A percentile compares a stretch with the other conserved stretches of the same genome.
Conservation (phyloP, 1,139 yeast genomes). For the Geotrichum bryndzae region DNA sequence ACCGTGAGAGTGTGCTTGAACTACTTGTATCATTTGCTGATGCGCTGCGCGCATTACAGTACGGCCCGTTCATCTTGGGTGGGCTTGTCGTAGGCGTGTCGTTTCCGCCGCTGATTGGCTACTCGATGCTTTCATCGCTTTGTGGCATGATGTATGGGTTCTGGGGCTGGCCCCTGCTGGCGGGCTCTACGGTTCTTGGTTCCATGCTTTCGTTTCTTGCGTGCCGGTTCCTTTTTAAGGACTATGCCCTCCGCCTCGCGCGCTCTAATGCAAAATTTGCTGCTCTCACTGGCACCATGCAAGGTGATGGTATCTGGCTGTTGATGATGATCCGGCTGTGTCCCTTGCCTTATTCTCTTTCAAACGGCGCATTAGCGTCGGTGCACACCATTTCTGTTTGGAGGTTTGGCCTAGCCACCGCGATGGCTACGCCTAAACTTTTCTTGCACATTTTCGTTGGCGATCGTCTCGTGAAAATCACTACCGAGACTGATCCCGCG, state of each 20-base stretch:
- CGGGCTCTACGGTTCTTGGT: conserved; percentile 65
- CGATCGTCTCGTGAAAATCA: conserved; percentile 63
- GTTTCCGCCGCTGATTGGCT: conserved; percentile 89
- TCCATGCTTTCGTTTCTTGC: conserved; percentile 65
- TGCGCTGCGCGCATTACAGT: conserved; percentile 39
- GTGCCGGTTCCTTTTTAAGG: conserved; percentile 55
- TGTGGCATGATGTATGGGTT: conserved; percentile 84
- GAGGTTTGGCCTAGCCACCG: conserved; percentile 40
- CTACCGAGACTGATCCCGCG: conserved; percentile 46
- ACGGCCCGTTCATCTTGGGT: conserved; percentile 54
- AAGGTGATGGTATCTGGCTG: conserved; percentile 58
- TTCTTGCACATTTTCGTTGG: conserved; percentile 77
- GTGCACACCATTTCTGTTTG: conserved; percentile 61
- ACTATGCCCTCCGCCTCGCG: conserved; percentile 52
- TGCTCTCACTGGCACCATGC: conserved; percentile 70
- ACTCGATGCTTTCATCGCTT: conserved; percentile 60
- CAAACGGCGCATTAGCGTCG: conserved; percentile 88
- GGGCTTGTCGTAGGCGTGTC: conserved; percentile 45
- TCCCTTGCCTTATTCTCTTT: conserved; percentile 87
- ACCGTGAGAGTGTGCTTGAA: conserved; percentile 45
- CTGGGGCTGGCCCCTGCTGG: conserved; percentile 74
- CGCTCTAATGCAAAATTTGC: conserved; percentile 55
- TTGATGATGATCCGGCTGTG: conserved; percentile 71
- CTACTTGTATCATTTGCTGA: conserved; percentile 45
- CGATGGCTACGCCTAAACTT: conserved; percentile 74